phyloP scores from a whole-genome alignment of 805 yeast genomes.

The Candida gorgasii region DNA sequence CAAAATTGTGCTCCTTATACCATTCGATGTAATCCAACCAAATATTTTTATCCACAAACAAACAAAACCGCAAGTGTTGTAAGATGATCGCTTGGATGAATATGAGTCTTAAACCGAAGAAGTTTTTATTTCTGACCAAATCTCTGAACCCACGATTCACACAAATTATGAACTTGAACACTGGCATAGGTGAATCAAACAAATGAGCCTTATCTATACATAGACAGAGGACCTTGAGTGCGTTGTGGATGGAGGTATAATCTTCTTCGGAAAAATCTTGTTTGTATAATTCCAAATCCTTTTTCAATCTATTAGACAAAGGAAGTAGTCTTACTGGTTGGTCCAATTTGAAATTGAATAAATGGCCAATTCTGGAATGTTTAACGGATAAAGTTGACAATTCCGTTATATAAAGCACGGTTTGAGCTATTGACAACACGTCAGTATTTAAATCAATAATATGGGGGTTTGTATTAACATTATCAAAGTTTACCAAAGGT shows the following conservation, averaged over 20 bases:
- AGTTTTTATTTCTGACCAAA: conserved; percentile 22
- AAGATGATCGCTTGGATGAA: conserved; percentile 22
- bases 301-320: conserved; percentile 11
- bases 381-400: conserved; percentile 1
- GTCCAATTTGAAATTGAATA: neutral
- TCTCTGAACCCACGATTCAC: conserved; percentile 15
- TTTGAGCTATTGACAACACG: conserved; percentile 9
- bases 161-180: conserved; percentile 28
- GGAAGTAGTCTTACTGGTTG: neutral
- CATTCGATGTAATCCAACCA: conserved; percentile 29
- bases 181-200: conserved; percentile 30
- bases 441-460: conserved; percentile 51
- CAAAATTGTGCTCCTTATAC: conserved; percentile 17
- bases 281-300: neutral
- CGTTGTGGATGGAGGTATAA: neutral
- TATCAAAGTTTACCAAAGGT: conserved; percentile 26
- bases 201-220: conserved; percentile 3
- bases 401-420: conserved; percentile 1
- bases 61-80: conserved; percentile 9
- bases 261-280: neutral
- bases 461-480: conserved; percentile 42
- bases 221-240: neutral
- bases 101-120: conserved; percentile 27
- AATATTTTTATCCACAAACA: conserved; percentile 23
- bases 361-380: conserved; percentile 1